Conservation (phyloP, 1,284 basidiomycete genomes). For the Gomphus bonarii region DNA sequence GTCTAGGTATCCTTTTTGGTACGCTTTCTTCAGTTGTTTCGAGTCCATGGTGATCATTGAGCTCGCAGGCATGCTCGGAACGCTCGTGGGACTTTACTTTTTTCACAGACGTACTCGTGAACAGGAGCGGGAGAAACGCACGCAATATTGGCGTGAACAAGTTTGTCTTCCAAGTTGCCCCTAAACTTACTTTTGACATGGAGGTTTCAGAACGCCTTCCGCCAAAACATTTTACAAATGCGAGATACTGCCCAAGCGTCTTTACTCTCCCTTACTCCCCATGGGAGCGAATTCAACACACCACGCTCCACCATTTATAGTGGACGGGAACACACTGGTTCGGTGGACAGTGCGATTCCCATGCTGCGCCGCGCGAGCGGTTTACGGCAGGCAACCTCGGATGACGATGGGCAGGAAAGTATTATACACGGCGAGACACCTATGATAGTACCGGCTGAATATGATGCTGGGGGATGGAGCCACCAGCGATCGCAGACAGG, state of each 20-base stretch:
- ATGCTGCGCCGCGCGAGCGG: slow-evolving; percentile 44
- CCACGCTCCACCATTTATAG: slow-evolving; percentile 37
- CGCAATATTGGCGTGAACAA: slow-evolving; percentile 84
- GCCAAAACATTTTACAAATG: slow-evolving; percentile 70
- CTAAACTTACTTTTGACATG: not conserved
- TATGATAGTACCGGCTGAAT: slow-evolving; percentile 4
- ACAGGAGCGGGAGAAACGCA: slow-evolving; percentile 66
- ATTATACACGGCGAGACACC: slow-evolving; percentile 29
- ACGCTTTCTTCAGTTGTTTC: slow-evolving; percentile 16
- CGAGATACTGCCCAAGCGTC: slow-evolving; percentile 58
- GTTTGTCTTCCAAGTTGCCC: slow-evolving; percentile 25
- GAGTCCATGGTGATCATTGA: not conserved
- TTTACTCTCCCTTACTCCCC: slow-evolving; percentile 38
- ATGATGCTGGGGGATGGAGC: slow-evolving; percentile 10
- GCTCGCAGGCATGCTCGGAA: slow-evolving; percentile 56
- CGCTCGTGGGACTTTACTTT: slow-evolving; percentile 56
- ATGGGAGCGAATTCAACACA: slow-evolving; percentile 25
- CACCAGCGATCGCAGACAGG: not conserved
- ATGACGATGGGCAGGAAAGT: slow-evolving; percentile 35
- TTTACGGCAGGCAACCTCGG: slow-evolving; percentile 41
- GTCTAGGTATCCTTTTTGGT: slow-evolving; percentile 62
- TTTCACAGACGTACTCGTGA: slow-evolving; percentile 64
- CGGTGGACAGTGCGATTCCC: slow-evolving; percentile 46
- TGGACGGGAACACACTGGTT: slow-evolving; percentile 28
- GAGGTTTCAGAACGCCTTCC: slow-evolving; percentile 52